Evolutionary conservation across 192 early-diverging fungal species (phyloP), one percentile per base, ranked within the genome.

Genomic region (Gryganskiella cystojenkinii): DNA sequence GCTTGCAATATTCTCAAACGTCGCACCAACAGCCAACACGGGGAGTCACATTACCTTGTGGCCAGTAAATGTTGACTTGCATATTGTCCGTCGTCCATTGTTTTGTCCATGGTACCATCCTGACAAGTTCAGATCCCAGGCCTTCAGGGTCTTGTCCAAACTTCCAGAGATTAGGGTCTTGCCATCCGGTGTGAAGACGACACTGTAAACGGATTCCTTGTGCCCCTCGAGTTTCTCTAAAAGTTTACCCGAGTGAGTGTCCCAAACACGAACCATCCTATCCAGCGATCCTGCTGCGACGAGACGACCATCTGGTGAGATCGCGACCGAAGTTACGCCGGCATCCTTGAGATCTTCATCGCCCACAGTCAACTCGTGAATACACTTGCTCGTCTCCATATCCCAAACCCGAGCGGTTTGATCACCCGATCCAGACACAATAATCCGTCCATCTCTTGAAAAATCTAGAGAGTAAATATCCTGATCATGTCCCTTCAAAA

Each of bases 401-500:
- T 92, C 91, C 96, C 96, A 99, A 31, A 99, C 88, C 58, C 95
- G 83, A 56, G 90, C 92, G 0, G 92, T 92, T 63, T 90, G 89
- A 76, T 94, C 93, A 35, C 93, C 93, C 0, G 92, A 93, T 10
- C 96, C 98, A 20, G 92, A 94, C 17, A 95, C 94, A 61, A 99
- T 90, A 33, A 89, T 90, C 60, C 88, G 82, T 25, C 96, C 96
- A 80, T 97, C 96, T 24, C 91, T 83, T 61, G 91, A 91, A 88
- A 96, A 99, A 68, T 98, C 98, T 61, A 99, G 87, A 33, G 91
- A 93, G 80, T 99, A 99, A 62, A 99, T 98, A 70, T 99, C 98
- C 81, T 95, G 94, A 56, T 95, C 93, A 72, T 99, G 98, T 22
- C 98, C 98, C 14, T 82, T 72, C 43, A 97, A 85, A 10, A 86